Evolutionary conservation across 2,329 filamentous ascomycete species (phyloP), one percentile per base, ranked within the genome.

Genomic region (Sporothrix sp.): DNA sequence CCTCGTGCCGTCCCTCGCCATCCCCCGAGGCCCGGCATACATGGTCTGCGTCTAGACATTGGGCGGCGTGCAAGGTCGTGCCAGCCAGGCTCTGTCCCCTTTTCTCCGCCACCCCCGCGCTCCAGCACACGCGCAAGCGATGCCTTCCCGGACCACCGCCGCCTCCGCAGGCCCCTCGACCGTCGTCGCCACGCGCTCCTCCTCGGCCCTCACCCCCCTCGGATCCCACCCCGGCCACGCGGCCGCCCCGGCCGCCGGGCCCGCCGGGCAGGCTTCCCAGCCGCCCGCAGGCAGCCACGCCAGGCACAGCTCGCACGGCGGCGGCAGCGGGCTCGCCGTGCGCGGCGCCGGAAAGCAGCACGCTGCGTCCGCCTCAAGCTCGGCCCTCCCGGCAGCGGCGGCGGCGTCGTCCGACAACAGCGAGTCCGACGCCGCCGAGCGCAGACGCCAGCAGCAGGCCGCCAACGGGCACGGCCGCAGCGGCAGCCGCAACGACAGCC

Each of bases 401-500:
- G 21, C n/a, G n/a, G n/a, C 48, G 6, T 43, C 51, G 5, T 25
- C 43, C 14, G 42, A 46, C 35, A 20, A 49, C 42, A 45, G 48
- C 50, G 45, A 56, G 7, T 66, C 68, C 56, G 64, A 63, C 52
- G 46, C 57, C 13, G 50, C 58, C 36, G 50, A 53, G 28, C 50
- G 44, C 6, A 11, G 21, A n/a, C 21, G 13, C 16, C 44, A 47
- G 25, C 52, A 43, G 11, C 64, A 67, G 42, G 66, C 63, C 53
- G 58, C n/a, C n/a, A n/a, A n/a, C n/a, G n/a, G n/a, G n/a, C n/a
- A n/a, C 25, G 32, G 14, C 10, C 36, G 30, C 40, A 50, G 51
- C 32, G 62, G 38, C 39, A 23, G 60, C 48, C 67, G 69, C 35
- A 66, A 50, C 7, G 36, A 50, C 45, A 43, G 20, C 38, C 32